These are phyloP conservation scores for Colletotrichum magnum DNA, from an alignment of 2,329 filamentous ascomycete species.

Conservation along the genomic window DNA sequence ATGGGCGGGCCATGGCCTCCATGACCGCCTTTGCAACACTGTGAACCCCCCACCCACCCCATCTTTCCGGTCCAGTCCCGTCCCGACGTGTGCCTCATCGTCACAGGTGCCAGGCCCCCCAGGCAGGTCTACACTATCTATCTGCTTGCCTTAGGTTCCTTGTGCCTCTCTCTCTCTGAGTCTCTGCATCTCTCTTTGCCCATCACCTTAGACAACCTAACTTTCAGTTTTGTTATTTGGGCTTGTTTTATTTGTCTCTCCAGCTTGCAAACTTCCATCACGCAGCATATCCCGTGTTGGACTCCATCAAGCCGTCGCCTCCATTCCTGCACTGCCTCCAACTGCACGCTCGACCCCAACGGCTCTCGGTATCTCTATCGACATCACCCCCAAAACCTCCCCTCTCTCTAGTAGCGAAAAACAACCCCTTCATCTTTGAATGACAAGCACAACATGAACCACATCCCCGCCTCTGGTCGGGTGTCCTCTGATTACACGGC, in stretches of 20 bases:
- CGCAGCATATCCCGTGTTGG: background rate
- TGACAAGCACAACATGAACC: slow-evolving; percentile 48
- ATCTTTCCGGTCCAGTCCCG: slow-evolving; percentile 15
- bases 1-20: background rate
- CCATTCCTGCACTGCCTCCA: slow-evolving; percentile 7
- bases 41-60: slow-evolving; percentile 6
- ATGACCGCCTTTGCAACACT: slow-evolving; percentile 14
- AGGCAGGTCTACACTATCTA: background rate
- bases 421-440: slow-evolving; percentile 20
- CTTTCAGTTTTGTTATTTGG: slow-evolving; percentile 7
- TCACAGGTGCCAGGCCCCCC: background rate
- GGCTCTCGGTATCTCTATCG: background rate
- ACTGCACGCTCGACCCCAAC: slow-evolving; percentile 1
- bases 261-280: slow-evolving; percentile 3
- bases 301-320: slow-evolving; percentile 5
- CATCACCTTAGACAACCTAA: background rate
- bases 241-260: slow-evolving; percentile 14
- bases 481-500: slow-evolving; percentile 53
- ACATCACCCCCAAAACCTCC: background rate
- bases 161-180: background rate
- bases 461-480: slow-evolving; percentile 52
- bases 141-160: slow-evolving; percentile 12
- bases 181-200: slow-evolving; percentile 9
- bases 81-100: slow-evolving; percentile 24
- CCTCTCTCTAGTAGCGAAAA: slow-evolving; percentile 13